A percentile compares a stretch with the other conserved stretches of the same genome.
These are phyloP conservation scores for Aphanocladium album DNA, from an alignment of 2,329 filamentous ascomycete species.

Conservation along the genomic window DNA sequence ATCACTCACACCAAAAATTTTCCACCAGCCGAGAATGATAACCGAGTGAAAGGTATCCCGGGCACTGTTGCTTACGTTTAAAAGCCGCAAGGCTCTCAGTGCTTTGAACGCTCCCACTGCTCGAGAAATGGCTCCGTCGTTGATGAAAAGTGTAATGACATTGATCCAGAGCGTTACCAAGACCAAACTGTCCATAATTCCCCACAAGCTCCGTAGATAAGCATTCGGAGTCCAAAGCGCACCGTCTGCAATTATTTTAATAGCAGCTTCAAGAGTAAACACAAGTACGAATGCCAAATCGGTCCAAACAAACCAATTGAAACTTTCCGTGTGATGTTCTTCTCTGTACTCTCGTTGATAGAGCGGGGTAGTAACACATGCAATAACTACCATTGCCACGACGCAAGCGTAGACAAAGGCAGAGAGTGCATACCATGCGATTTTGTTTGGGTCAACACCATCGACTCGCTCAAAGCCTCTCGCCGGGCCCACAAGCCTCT, in stretches of 20 bases:
- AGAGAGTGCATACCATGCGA: slow-evolving; percentile 89
- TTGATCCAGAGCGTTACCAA: slow-evolving; percentile 94
- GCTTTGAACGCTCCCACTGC: slow-evolving; percentile 97
- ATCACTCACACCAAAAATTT: slow-evolving; percentile 70
- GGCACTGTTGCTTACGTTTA: slow-evolving; percentile 95
- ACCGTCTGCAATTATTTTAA: slow-evolving; percentile 93
- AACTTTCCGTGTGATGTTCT: slow-evolving; percentile 50
- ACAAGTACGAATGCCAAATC: slow-evolving; percentile 84
- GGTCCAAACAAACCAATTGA: slow-evolving; percentile 93
- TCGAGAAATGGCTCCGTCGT: slow-evolving; percentile 79
- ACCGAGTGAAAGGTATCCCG: slow-evolving; percentile 95
- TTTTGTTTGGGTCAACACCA: slow-evolving; percentile 81
- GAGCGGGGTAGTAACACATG: slow-evolving; percentile 88
- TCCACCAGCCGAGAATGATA: slow-evolving; percentile 90
- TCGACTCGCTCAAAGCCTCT: slow-evolving; percentile 82
- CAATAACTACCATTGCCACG: slow-evolving; percentile 94
- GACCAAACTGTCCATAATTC: slow-evolving; percentile 88
- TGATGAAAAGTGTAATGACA: slow-evolving; percentile 73
- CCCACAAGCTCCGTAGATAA: slow-evolving; percentile 95
- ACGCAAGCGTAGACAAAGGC: slow-evolving; percentile 91
- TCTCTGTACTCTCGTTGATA: slow-evolving; percentile 87
- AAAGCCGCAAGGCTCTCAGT: slow-evolving; percentile 78
- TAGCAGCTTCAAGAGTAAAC: slow-evolving; percentile 78
- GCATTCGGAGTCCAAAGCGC: slow-evolving; percentile 97
- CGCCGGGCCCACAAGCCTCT: slow-evolving; percentile 85